Base-by-base conservation (phyloP, 345 rosid species). In the Mangifera indica region DNA sequence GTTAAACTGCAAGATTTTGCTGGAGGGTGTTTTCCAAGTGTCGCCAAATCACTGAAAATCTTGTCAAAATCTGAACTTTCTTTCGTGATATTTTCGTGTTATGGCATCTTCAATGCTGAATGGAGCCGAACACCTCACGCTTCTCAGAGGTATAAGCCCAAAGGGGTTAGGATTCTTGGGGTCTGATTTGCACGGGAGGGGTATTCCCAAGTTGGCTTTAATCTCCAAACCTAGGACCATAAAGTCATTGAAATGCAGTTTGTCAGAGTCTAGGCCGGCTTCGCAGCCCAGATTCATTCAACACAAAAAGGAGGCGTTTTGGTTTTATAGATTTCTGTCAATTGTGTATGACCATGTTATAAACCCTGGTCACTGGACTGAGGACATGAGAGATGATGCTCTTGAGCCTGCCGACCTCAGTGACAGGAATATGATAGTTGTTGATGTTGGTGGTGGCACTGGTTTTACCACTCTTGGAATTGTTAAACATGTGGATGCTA, bases 391-490 rank as follows among this genome's bases (percentile, higher is more conserved):
- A 71, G 98, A 92, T 66, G 97, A 88, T 13, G 99, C 99, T 2
- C 94, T 92, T 4, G 96, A 92, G 87, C 98, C 97, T 2, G 99
- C 99, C 51, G 99, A 92, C 80, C 92, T 95, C 56, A 80, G 66
- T 74, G 72, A 82, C 76, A 82, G 92, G 69, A 80, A 85, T 65
- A 76, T 91, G 98, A 11, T 92, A 0, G 97, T 95, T n/a, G 97
- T 91, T 32, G 99, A 95, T 84, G 99, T 91, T 20, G 99, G 99
- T 40, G 99, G 99, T 20, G 99, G 99, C 8, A 95, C 99, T 67
- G 99, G 99, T 46, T 95, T 95, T 83, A 89, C 99, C 52, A 95
- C 98, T 70, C 67, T 95, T 78, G 99, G 98, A 3, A 95, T 95
- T 51, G 98, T 95, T 52, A 89, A 95, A 85, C 91, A 88, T 21